Evolutionary conservation across 83 land plant genomes (phyloP), one percentile per base, ranked within the genome.

Genomic region (Diphasiastrum complanatum): DNA sequence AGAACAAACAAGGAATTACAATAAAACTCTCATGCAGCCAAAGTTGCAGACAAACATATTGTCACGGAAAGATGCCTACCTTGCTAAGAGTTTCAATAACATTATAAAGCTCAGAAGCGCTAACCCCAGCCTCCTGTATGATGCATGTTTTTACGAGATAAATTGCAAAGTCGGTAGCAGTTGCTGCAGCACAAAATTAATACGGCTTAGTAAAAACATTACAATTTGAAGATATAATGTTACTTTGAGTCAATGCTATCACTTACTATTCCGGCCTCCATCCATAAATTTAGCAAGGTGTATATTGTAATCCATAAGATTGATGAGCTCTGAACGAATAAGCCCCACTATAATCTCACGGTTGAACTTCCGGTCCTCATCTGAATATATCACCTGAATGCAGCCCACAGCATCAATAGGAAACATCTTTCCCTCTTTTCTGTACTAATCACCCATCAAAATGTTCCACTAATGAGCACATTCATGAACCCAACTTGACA

Each of bases 271-370:
- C 48, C 89, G 79, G 73, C 98, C 96, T 14, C 84, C 95, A 74
- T 93, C 98, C 62, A 93, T 80, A 41, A 83, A 87, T 58, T 93
- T 93, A 29, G 98, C 85, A 66, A 93, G 74, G 58, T 91, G 95
- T 19, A 87, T 69, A 72, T 87, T 83, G 65, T 85, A 89, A 45
- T 93, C 96, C 3, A 83, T 80, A 56, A 93, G 83, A 63, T 85
- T 83, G 19, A 93, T 79, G 33, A 93, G 70, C 61, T 83, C 98
- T 51, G 84, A 80, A 33, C 81, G 73, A 40, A 93, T 85, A 40
- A 93, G 91, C 29, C 88, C 88, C 50, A 85, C 64, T 53, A 76
- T 77, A 35, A 93, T 83, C 41, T 93, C 98, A 48, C 68, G 82
- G 67, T 89, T 83, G 64, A 79, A 83, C 62, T 80, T 89, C 6